Conservation (phyloP, 345 rosid species). For the Melaleuca alternifolia region DNA sequence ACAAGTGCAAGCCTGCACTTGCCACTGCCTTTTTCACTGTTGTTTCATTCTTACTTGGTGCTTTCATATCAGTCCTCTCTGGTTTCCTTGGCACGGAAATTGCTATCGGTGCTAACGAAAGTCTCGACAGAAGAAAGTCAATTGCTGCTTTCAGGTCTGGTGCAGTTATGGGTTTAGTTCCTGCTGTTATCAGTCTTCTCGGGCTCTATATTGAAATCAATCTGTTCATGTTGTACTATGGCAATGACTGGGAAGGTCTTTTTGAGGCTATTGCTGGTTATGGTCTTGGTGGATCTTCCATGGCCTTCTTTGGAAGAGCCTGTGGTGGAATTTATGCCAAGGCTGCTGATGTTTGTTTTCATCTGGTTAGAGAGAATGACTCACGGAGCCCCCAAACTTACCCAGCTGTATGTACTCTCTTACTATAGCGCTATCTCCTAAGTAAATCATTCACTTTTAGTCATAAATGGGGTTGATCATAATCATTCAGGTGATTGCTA, state of each 20-base stretch:
- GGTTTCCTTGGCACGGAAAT: conserved; percentile 28
- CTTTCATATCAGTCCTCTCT: conserved; percentile 21
- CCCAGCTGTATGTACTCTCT: background rate
- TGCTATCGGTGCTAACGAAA: conserved; percentile 23
- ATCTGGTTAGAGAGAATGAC: background rate
- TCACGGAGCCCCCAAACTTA: background rate
- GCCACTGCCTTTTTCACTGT: background rate
- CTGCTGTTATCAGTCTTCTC: background rate
- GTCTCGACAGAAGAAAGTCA: conserved; percentile 4
- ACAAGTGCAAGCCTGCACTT: background rate
- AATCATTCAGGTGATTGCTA: background rate
- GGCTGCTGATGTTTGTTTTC: background rate
- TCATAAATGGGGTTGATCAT: background rate
- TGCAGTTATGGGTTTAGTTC: background rate
- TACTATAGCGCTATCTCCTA: background rate
- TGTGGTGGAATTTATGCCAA: conserved; percentile 4
- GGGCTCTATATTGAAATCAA: background rate
- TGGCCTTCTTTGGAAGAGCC: conserved; percentile 2
- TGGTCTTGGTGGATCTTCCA: conserved; percentile 3
- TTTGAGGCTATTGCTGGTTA: conserved; percentile 1
- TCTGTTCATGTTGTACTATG: background rate
- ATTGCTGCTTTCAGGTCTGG: conserved; percentile 1
- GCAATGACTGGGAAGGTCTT: conserved; percentile 3
- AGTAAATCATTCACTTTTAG: background rate
- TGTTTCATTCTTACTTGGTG: conserved; percentile 14